phyloP scores from a whole-genome alignment of 164 flowering plant genomes.

The Nymphaea thermarum region DNA sequence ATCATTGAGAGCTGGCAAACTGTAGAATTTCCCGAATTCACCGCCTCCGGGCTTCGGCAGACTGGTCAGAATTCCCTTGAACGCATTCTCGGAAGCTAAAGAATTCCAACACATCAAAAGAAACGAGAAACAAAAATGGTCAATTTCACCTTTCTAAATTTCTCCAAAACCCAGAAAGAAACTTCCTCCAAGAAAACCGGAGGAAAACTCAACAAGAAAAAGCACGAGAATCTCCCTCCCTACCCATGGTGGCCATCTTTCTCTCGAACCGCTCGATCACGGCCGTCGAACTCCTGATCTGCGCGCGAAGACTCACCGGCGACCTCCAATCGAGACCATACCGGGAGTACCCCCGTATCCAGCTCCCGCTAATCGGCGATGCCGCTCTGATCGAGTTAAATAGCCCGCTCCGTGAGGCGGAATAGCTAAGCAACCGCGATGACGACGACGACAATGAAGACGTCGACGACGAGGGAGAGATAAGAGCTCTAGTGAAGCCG shows the following conservation, averaged over 20 bases:
- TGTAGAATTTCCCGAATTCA: conserved; percentile 81
- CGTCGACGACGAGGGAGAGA: background rate
- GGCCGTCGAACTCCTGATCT: conserved; percentile 46
- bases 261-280: conserved; percentile 39
- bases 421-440: conserved; percentile 12
- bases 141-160: background rate
- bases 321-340: conserved; percentile 54
- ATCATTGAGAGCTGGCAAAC: conserved; percentile 75
- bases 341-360: conserved; percentile 22
- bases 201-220: background rate
- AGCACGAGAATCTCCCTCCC: background rate
- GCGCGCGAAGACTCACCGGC: conserved; percentile 46
- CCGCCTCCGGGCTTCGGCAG: conserved; percentile 92
- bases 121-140: background rate
- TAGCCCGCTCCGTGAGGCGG: conserved; percentile 5
- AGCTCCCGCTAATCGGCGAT: background rate
- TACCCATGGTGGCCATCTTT: conserved; percentile 42
- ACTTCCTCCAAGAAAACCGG: background rate
- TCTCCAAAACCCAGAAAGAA: background rate
- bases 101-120: conserved; percentile 1
- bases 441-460: conserved; percentile 8
- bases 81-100: conserved; percentile 70
- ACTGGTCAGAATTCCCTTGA: conserved; percentile 55
- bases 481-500: background rate
- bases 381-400: conserved; percentile 21